Base-by-base conservation (phyloP, 169 alveolate genomes). In the Eimeria zaria region DNA sequence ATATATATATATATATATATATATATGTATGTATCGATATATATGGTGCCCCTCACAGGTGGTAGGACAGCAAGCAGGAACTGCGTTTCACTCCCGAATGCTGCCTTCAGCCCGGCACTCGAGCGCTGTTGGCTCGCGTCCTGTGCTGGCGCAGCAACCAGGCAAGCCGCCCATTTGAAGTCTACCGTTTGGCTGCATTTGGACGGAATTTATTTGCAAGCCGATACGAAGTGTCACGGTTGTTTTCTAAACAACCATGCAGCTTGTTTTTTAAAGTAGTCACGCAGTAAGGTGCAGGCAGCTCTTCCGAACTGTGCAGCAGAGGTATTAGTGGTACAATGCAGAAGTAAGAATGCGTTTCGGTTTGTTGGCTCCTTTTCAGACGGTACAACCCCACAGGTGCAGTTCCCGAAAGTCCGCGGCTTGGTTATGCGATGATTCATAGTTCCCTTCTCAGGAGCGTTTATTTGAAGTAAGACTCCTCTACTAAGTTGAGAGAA, bases 341-440 rank as follows among this genome's bases (percentile, higher is more conserved):
- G 58, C 22, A 33, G 33, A 11, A 1, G 5, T 18, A 44, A 24
- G 1, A 12, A 46, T 30, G 60, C 67, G 24, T 80, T 27, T 24
- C 46, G 0, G 89, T 33, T 84, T 12, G 41, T 55, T 16, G n/a
- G 33, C n/a, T 48, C 36, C 69, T 44, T 36, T 33, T 33, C 91
- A 84, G 91, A 84, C 58, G 53, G 30, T 33, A 1, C 55, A 36
- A 58, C 74, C n/a, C 60, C 91, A 84, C 91, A 36, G 20, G 91
- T 12, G 55, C 91, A 84, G 46, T 84, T 84, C 74, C 91, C 91
- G 55, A 84, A 84, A 20, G 91, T 60, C 53, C 91, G 91, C 36
- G 91, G 91, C 48, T 60, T 84, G 76, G 91, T 84, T 60, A 84
- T 84, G 91, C 91, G 74, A 55, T 84, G 91, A 84, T n/a, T 36